Evolutionary conservation across 805 yeast species (phyloP).

Genomic region (Candida suzukii): DNA sequence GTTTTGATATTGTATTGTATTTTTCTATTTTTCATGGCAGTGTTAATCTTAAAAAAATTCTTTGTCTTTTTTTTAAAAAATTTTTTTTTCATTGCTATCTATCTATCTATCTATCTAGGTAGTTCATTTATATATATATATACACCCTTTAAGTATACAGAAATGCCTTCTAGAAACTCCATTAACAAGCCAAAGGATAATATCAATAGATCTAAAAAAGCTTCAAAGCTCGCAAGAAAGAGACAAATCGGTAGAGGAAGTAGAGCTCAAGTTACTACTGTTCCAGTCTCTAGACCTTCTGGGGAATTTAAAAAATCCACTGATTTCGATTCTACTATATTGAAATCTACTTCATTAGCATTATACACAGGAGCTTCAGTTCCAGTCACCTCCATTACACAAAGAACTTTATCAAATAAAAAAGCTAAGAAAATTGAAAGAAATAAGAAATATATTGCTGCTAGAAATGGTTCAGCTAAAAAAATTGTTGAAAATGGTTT

Average conservation of each 20-base stretch:
- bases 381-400: constrained; percentile 32
- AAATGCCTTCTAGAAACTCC: constrained; percentile 78
- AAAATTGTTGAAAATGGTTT: no score
- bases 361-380: constrained; percentile 29
- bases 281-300: constrained; percentile 7
- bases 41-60: no score
- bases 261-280: constrained; percentile 3
- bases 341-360: constrained; percentile 30
- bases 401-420: constrained; percentile 65
- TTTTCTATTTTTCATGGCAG: no score
- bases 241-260: constrained; percentile 30
- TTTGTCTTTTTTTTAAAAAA: no score
- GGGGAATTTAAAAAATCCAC: constrained; percentile 10
- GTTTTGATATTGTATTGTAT: no score
- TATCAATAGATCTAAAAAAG: constrained; percentile 42
- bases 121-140: no score
- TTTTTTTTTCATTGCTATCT: no score
- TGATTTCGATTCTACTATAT: constrained; percentile 12
- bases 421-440: constrained; percentile 73
- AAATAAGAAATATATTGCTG: constrained; percentile 63
- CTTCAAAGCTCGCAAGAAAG: constrained; percentile 42
- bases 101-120: no score
- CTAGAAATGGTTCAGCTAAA: no score
- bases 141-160: no score
- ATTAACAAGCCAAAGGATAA: constrained; percentile 73